phyloP scores from a whole-genome alignment of 352 stramenopile species.

The Globisporangium acanthophoron region DNA sequence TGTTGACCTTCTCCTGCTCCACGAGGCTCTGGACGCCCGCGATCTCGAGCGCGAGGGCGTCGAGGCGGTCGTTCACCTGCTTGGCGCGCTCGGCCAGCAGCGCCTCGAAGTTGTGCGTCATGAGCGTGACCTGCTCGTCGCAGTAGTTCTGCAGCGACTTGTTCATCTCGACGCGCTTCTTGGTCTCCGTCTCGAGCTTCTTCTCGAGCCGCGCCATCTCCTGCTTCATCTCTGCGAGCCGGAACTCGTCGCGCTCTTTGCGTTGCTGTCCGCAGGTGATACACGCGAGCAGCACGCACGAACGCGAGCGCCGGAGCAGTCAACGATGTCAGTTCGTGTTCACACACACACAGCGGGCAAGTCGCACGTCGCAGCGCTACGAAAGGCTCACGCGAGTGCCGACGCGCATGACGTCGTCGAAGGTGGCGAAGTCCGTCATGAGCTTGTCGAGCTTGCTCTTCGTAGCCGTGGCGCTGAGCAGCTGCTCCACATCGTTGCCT shows the following conservation, averaged over 20 bases:
- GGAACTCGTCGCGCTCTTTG: slow-evolving; percentile 92
- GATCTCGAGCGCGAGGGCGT: slow-evolving; percentile 73
- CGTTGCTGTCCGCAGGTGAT: slow-evolving; percentile 41
- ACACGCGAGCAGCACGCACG: neutral
- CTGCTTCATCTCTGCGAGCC: slow-evolving; percentile 89
- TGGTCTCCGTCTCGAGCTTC: slow-evolving; percentile 90
- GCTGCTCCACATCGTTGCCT: slow-evolving; percentile 10
- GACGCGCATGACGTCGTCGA: slow-evolving; percentile 85
- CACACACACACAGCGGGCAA: neutral
- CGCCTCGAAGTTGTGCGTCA: slow-evolving; percentile 77
- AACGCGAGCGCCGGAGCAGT: neutral
- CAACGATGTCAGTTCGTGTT: too few species aligned
- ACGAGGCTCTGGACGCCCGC: slow-evolving; percentile 75
- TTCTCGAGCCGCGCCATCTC: slow-evolving; percentile 89
- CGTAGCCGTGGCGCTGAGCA: slow-evolving; percentile 64
- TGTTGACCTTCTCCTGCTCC: slow-evolving; percentile 82
- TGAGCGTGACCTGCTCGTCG: slow-evolving; percentile 81
- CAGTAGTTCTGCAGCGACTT: slow-evolving; percentile 90
- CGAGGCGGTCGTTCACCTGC: slow-evolving; percentile 68
- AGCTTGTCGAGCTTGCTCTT: slow-evolving; percentile 81
- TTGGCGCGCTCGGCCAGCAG: slow-evolving; percentile 76
- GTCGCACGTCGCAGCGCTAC: neutral
- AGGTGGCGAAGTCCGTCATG: slow-evolving; percentile 81
- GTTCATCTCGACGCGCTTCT: slow-evolving; percentile 93
- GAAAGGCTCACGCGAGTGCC: slow-evolving; percentile 47